A percentile compares a stretch with the other conserved stretches of the same genome.
Evolutionary conservation across 2,329 filamentous ascomycete species (phyloP).

Genomic region (Basipetospora chlamydospora): DNA sequence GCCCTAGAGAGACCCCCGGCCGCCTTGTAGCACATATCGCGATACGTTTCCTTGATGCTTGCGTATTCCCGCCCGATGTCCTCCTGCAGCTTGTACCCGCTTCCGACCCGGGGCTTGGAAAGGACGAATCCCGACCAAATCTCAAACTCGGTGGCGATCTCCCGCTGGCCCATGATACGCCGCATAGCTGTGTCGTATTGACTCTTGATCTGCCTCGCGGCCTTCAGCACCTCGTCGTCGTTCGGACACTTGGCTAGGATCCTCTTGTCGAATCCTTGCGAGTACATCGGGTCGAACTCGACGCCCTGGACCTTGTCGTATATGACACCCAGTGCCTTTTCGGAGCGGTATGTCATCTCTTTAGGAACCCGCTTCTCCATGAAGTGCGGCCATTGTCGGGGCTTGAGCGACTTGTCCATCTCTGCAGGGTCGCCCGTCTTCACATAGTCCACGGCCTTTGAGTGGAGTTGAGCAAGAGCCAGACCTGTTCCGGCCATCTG

Average conservation of each 20-base stretch:
- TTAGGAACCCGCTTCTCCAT: constrained; percentile 53
- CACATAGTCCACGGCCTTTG: constrained; percentile 82
- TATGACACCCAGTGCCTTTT: constrained; percentile 60
- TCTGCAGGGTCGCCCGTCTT: constrained; percentile 73
- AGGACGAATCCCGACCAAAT: constrained; percentile 80
- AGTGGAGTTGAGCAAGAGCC: constrained; percentile 66
- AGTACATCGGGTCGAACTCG: constrained; percentile 59
- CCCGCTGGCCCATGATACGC: constrained; percentile 72
- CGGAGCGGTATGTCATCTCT: constrained; percentile 45
- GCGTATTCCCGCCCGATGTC: constrained; percentile 57
- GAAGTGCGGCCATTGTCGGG: constrained; percentile 65
- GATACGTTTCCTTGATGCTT: constrained; percentile 54
- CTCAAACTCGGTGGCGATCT: constrained; percentile 79
- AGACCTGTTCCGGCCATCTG: constrained; percentile 29
- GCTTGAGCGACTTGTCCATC: constrained; percentile 47
- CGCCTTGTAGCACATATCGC: constrained; percentile 47
- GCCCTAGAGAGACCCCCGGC: constrained; percentile 45
- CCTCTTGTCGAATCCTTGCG: constrained; percentile 58
- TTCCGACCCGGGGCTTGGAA: constrained; percentile 53
- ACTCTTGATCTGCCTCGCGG: constrained; percentile 52
- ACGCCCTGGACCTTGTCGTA: constrained; percentile 60
- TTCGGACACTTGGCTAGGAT: constrained; percentile 51
- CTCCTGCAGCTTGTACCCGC: constrained; percentile 79
- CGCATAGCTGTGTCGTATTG: constrained; percentile 66
- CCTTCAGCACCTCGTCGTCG: constrained; percentile 36